Percentiles rank a stretch among this genome's conserved stretches.
These are phyloP conservation scores for Pyracantha coccinea DNA, from an alignment of 331 rosid species.

Conservation along the genomic window DNA sequence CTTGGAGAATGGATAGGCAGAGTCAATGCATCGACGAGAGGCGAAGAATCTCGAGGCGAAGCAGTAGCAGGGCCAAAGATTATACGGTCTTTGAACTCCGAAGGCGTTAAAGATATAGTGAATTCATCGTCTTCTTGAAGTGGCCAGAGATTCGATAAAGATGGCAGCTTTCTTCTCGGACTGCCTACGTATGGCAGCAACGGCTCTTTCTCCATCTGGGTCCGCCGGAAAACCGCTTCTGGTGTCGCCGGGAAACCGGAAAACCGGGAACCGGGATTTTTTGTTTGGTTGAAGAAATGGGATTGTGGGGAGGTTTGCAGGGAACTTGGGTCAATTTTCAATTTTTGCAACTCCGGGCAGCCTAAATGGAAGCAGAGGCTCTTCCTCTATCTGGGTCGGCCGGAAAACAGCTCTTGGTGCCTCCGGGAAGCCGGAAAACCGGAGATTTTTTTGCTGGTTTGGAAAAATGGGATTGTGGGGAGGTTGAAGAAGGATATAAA, in stretches of 20 bases:
- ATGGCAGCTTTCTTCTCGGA: slow-evolving; percentile 31
- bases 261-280: not conserved
- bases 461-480: not conserved
- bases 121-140: slow-evolving; percentile 67
- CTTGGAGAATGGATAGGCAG: slow-evolving; percentile 41
- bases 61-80: slow-evolving; percentile 69
- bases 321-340: not conserved
- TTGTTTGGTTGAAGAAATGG: not conserved
- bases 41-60: slow-evolving; percentile 38
- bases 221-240: not conserved
- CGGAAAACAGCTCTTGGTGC: not conserved
- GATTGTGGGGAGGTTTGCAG: not conserved
- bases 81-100: slow-evolving; percentile 67
- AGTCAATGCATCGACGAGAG: slow-evolving; percentile 54
- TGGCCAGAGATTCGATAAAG: slow-evolving; percentile 21
- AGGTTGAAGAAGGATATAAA: not conserved
- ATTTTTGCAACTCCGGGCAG: slow-evolving; percentile 30
- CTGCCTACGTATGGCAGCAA: slow-evolving; percentile 48
- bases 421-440: not conserved
- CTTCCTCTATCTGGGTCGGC: slow-evolving; percentile 50
- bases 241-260: not conserved
- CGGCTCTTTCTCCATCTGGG: slow-evolving; percentile 80
- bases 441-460: not conserved
- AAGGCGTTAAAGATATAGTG: slow-evolving; percentile 45
- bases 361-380: slow-evolving; percentile 59